Evolutionary conservation across 306 rosid genomes (phyloP), one percentile per base, ranked within the genome.

Genomic region (Dryas octopetala): DNA sequence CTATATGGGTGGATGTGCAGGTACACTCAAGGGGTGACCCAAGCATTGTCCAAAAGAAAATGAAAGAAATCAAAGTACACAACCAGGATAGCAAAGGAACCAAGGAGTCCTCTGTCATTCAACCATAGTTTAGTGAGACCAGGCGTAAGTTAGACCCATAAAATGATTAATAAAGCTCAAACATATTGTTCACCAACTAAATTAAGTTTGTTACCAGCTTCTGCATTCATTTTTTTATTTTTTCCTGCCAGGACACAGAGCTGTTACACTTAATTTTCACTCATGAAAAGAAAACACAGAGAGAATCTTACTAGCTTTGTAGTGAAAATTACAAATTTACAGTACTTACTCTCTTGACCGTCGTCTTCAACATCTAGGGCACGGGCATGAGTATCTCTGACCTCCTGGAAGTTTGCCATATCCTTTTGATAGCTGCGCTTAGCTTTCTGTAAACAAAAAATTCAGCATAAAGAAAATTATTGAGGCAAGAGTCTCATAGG

Each of bases 381-480:
- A 55, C 19, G 74, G 10, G 83, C 85, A 84, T 84, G 88, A 28
- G 93, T 83, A 70, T 92, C 93, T 72, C 80, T 89, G 9, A 80
- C 73, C 61, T 85, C 90, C 80, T 89, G 82, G 26, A 91, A 81
- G 75, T 85, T 92, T 1, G 83, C 91, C 45, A 83, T 76, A 87
- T 95, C 99, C 86, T 92, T 95, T 78, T 87, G 96, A 79, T 91
- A 92, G 87, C 99, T 95, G 51, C 91, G 91, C 14, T 87, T 86
- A 12, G 99, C 97, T 90, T 91, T 92, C 99, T 95, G 92, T 69
- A 85, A 26, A 71, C 32, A 38, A 62, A 77, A 73, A 61, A 68
- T 44, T 66, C 11, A 58, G 67, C 66, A 57, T 57, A 40, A 15
- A 16, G 12, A 62, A 28, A 61, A 44, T 41, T n/a, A 6, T 23